Evolutionary conservation across 495 filamentous ascomycete species (phyloP).

Genomic region (Amniculicola lignicola): DNA sequence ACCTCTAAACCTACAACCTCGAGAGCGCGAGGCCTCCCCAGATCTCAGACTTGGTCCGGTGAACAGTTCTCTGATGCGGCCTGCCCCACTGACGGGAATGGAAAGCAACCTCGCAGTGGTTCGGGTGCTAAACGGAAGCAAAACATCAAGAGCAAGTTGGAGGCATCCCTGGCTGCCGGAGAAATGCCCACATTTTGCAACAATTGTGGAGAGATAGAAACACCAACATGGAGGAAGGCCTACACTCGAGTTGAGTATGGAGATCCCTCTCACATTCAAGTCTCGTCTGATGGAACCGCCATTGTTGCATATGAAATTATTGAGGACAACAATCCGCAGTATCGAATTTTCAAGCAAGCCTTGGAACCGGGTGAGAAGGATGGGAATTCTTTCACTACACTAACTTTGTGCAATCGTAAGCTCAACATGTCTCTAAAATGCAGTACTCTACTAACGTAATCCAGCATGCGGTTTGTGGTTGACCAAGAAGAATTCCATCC

Average conservation of each 20-base stretch:
- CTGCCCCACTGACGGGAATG: conserved; percentile 16
- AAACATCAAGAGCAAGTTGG: conserved; percentile 61
- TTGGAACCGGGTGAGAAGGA: conserved; percentile 50
- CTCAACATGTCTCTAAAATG: conserved; percentile 26
- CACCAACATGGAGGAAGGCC: conserved; percentile 90
- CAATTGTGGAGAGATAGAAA: conserved; percentile 93
- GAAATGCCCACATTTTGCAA: conserved; percentile 79
- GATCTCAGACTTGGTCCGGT: conserved; percentile 50
- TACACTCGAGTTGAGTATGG: conserved; percentile 68
- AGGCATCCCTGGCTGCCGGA: conserved; percentile 64
- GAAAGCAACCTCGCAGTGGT: conserved; percentile 45
- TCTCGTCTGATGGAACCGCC: conserved; percentile 58
- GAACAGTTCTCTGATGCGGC: conserved; percentile 41
- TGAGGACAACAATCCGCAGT: conserved; percentile 57
- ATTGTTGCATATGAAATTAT: conserved; percentile 65
- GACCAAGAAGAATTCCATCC: conserved; percentile 77
- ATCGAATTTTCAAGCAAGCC: conserved; percentile 75
- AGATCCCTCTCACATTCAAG: conserved; percentile 58
- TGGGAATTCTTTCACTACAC: conserved; percentile 62
- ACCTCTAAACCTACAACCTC: background rate
- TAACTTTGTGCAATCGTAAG: conserved; percentile 86
- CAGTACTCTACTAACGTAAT: conserved; percentile 25
- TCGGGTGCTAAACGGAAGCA: conserved; percentile 49
- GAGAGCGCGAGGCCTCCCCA: conserved; percentile 38
- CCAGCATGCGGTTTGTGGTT: conserved; percentile 89